A percentile compares a stretch with the other conserved stretches of the same genome.
Conservation (phyloP, 208 protist species). For the Trypanosoma melophagium region DNA sequence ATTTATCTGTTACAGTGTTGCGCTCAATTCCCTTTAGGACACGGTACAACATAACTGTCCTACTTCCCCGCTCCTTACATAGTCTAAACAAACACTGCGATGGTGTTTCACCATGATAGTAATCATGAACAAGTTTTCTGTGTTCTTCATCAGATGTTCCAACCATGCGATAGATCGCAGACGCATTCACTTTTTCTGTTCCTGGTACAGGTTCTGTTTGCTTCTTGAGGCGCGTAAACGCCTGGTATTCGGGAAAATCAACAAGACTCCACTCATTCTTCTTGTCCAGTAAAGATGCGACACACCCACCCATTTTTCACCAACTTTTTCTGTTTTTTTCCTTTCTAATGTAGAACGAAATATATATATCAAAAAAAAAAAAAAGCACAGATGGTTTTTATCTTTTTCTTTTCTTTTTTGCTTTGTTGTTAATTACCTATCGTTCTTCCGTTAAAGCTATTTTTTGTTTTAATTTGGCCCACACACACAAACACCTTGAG, state of each 20-base stretch:
- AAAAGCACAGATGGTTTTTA: background rate
- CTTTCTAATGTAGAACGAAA: background rate
- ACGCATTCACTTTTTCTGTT: slow-evolving; percentile 41
- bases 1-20: slow-evolving; percentile 29
- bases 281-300: slow-evolving; percentile 43
- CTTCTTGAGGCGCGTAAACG: slow-evolving; percentile 40
- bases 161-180: slow-evolving; percentile 66
- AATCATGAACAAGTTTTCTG: slow-evolving; percentile 38
- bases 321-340: slow-evolving; percentile 3
- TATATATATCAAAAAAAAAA: background rate
- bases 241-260: slow-evolving; percentile 40
- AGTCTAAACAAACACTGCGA: slow-evolving; percentile 36
- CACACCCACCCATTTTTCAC: slow-evolving; percentile 58
- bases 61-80: slow-evolving; percentile 46
- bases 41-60: slow-evolving; percentile 58
- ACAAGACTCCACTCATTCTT: slow-evolving; percentile 48
- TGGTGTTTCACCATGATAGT: slow-evolving; percentile 44
- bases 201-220: slow-evolving; percentile 39
- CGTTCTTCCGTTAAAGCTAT: no score
- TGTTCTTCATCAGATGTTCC: slow-evolving; percentile 51
- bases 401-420: background rate
- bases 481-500: no score
- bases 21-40: slow-evolving; percentile 46
- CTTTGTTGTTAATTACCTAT: background rate
- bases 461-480: no score